Evolutionary conservation across 2,329 filamentous ascomycete genomes (phyloP).

Genomic region (Anisogramma anomala): DNA sequence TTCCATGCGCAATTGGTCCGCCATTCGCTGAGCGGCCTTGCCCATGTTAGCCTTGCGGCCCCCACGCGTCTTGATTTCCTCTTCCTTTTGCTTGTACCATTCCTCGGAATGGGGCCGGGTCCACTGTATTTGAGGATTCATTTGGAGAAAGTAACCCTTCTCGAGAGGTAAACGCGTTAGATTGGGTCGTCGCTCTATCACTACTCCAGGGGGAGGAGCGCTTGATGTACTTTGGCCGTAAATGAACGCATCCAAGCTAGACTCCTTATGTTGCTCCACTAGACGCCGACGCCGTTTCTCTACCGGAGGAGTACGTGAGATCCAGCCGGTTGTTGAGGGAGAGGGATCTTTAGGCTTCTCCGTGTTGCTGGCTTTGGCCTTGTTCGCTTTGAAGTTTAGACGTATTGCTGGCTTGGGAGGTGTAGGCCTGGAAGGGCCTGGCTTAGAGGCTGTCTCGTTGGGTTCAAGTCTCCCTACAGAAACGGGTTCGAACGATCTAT

Average conservation of each 20-base stretch:
- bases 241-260: constrained; percentile 18
- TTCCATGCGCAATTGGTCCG: constrained; percentile 20
- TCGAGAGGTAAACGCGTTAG: constrained; percentile 9
- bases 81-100: constrained; percentile 37
- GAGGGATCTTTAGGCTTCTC: not conserved
- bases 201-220: constrained; percentile 15
- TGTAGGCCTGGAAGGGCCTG: no score
- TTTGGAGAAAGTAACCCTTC: constrained; percentile 30
- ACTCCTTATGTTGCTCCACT: constrained; percentile 4
- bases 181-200: constrained; percentile 9
- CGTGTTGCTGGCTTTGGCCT: not conserved
- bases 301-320: constrained; percentile 2
- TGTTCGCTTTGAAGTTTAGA: not conserved
- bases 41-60: constrained; percentile 41
- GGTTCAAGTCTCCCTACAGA: no score
- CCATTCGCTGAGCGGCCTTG: constrained; percentile 29
- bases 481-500: no score
- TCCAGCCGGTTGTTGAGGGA: not conserved
- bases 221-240: constrained; percentile 17
- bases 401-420: not conserved
- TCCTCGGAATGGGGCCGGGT: constrained; percentile 29
- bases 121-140: constrained; percentile 42
- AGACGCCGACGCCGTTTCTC: constrained; percentile 11
- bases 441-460: not conserved
- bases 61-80: constrained; percentile 38